These are phyloP conservation scores for Taphrina pruni DNA, from an alignment of 1,139 yeast species.

Conservation along the genomic window DNA sequence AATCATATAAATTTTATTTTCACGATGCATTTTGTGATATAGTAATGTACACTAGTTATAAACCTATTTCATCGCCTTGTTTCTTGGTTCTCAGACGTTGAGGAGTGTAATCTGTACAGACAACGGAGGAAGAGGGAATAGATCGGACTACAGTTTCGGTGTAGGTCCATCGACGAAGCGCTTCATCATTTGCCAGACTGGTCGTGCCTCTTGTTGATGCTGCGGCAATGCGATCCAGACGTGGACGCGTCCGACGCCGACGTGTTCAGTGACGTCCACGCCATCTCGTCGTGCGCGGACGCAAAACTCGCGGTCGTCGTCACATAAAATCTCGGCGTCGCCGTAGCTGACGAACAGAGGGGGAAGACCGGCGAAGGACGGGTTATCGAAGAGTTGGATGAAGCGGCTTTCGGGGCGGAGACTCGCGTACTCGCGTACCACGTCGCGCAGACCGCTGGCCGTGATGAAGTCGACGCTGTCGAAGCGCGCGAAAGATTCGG, in stretches of 20 bases:
- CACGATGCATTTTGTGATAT: not conserved
- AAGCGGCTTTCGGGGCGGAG: constrained; percentile 8
- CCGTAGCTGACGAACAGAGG: constrained; percentile 26
- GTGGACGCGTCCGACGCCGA: constrained; percentile 17
- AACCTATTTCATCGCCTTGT: too few species aligned
- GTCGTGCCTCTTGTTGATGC: constrained; percentile 11
- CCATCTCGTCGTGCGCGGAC: constrained; percentile 16
- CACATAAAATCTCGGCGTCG: constrained; percentile 14
- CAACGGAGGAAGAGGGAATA: too few species aligned
- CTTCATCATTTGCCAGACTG: constrained; percentile 13
- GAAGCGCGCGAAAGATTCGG: not conserved
- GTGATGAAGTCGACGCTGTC: constrained; percentile 19
- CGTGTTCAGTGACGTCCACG: constrained; percentile 19
- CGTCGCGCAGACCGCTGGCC: constrained; percentile 4
- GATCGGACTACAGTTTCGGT: constrained; percentile 2
- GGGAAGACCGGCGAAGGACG: constrained; percentile 6
- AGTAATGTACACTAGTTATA: not conserved
- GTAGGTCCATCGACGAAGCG: constrained; percentile 15
- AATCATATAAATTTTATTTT: too few species aligned
- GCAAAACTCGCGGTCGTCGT: constrained; percentile 16
- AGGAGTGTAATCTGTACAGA: too few species aligned
- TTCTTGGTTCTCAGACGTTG: too few species aligned
- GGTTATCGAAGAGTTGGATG: constrained; percentile 25
- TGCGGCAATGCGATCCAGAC: constrained; percentile 32
- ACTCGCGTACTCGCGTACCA: constrained; percentile 1